phyloP scores from a whole-genome alignment of 2,329 filamentous ascomycete species.

The Ceratocystis cubensis region DNA sequence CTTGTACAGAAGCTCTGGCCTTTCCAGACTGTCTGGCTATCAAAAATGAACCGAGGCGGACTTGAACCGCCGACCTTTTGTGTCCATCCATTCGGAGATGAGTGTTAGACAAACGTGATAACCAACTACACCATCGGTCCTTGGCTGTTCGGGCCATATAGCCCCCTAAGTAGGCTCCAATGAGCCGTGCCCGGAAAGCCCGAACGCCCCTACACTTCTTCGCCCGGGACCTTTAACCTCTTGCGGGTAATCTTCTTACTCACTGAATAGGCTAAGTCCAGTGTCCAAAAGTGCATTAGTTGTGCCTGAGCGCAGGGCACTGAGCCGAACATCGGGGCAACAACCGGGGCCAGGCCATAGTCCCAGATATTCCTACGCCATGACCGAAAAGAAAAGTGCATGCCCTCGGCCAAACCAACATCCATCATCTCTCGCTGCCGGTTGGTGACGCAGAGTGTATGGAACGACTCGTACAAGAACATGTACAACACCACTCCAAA shows the following conservation, averaged over 20 bases:
- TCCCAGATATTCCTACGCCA: conserved; percentile 47
- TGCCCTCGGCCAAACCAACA: conserved; percentile 50
- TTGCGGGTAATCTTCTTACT: conserved; percentile 53
- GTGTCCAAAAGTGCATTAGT: conserved; percentile 56
- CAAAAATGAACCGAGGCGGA: conserved; percentile 15
- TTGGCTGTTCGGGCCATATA: background rate
- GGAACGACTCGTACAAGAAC: conserved; percentile 55
- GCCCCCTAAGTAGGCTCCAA: background rate
- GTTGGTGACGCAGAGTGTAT: conserved; percentile 45
- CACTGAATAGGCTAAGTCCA: conserved; percentile 57
- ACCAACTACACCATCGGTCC: conserved; percentile 17
- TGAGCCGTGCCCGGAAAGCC: background rate
- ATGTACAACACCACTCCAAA: conserved; percentile 51
- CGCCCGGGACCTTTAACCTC: conserved; percentile 6
- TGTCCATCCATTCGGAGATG: conserved; percentile 9
- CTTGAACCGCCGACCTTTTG: conserved; percentile 16
- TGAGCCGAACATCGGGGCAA: conserved; percentile 55
- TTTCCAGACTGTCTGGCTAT: background rate
- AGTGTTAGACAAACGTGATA: conserved; percentile 16
- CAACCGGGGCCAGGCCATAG: conserved; percentile 52
- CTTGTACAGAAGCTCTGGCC: background rate
- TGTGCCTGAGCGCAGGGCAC: conserved; percentile 57
- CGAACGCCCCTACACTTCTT: conserved; percentile 2
- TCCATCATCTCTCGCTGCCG: conserved; percentile 55
- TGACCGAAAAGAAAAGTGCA: conserved; percentile 50